Percentiles rank a stretch among this genome's conserved stretches.
Conservation (phyloP, 306 rosid genomes). For the Morella rubra region DNA sequence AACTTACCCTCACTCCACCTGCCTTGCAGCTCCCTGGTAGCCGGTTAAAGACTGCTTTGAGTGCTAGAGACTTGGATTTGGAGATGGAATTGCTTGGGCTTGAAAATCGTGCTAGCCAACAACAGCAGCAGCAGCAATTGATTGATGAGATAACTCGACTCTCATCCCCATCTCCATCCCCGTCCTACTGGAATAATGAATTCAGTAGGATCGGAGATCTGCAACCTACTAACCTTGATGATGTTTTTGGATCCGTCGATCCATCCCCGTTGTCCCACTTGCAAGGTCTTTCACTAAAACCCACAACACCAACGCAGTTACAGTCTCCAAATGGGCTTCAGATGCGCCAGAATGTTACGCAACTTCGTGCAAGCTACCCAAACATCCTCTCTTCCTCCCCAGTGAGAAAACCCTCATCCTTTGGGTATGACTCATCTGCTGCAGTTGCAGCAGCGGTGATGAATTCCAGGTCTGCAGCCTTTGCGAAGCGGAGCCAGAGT, state of each 20-base stretch:
- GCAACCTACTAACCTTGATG: conserved; percentile 86
- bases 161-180: conserved; percentile 88
- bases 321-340: conserved; percentile 64
- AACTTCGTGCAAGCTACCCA: conserved; percentile 88
- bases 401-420: conserved; percentile 60
- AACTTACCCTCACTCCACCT: conserved; percentile 76
- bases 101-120: conserved; percentile 51
- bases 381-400: conserved; percentile 74
- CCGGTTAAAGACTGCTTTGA: conserved; percentile 70
- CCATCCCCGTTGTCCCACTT: conserved; percentile 60
- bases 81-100: conserved; percentile 82
- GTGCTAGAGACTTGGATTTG: conserved; percentile 81
- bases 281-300: conserved; percentile 57
- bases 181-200: conserved; percentile 57
- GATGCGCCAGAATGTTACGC: conserved; percentile 88
- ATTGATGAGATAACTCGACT: conserved; percentile 88
- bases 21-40: conserved; percentile 89
- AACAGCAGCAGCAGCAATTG: conserved; percentile 64
- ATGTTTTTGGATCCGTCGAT: conserved; percentile 71
- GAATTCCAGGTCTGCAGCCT: conserved; percentile 90
- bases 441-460: conserved; percentile 92
- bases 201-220: conserved; percentile 63
- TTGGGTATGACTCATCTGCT: conserved; percentile 74
- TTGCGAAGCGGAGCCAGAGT: conserved; percentile 95
- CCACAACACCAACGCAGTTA: conserved; percentile 60